phyloP scores from a whole-genome alignment of 2,329 filamentous ascomycete species.

The Paecilomyces niveus region DNA sequence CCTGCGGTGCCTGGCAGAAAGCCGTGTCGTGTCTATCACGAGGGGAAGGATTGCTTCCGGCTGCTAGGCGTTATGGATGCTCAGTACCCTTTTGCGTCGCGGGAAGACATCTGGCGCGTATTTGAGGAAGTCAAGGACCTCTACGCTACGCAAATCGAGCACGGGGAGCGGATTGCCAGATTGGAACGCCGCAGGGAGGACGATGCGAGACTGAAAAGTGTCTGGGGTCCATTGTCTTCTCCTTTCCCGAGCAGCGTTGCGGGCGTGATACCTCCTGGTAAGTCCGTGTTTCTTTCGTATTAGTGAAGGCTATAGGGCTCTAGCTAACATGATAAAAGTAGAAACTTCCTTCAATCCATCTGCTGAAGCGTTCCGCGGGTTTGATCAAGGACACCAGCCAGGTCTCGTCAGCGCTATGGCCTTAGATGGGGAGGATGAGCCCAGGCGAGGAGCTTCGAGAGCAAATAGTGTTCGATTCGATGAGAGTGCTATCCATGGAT shows the following conservation, averaged over 20 bases:
- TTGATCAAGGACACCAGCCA: conserved; percentile 75
- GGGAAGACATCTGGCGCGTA: conserved; percentile 59
- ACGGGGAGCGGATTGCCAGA: conserved; percentile 54
- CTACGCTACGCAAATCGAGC: conserved; percentile 54
- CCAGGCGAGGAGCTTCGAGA: conserved; percentile 78
- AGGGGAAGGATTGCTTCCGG: background rate
- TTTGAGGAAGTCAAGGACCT: conserved; percentile 57
- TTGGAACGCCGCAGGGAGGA: conserved; percentile 58
- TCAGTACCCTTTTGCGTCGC: conserved; percentile 57
- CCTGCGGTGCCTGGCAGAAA: background rate
- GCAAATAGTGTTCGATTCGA: conserved; percentile 98
- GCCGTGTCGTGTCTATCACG: background rate
- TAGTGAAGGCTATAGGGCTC: background rate
- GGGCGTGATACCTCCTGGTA: conserved; percentile 82
- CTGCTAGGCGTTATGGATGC: conserved; percentile 48
- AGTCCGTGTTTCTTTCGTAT: conserved; percentile 20
- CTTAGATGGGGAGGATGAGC: conserved; percentile 77
- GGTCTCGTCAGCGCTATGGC: conserved; percentile 74
- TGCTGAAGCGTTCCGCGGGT: conserved; percentile 80
- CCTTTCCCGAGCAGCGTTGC: conserved; percentile 82
- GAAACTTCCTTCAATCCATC: conserved; percentile 72
- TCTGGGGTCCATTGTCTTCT: conserved; percentile 79
- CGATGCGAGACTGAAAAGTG: conserved; percentile 65
- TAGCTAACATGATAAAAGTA: conserved; percentile 3
- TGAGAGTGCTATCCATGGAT: conserved; percentile 85